Base-by-base conservation (phyloP, 257 asterid species). In the Solanum microdontum region DNA sequence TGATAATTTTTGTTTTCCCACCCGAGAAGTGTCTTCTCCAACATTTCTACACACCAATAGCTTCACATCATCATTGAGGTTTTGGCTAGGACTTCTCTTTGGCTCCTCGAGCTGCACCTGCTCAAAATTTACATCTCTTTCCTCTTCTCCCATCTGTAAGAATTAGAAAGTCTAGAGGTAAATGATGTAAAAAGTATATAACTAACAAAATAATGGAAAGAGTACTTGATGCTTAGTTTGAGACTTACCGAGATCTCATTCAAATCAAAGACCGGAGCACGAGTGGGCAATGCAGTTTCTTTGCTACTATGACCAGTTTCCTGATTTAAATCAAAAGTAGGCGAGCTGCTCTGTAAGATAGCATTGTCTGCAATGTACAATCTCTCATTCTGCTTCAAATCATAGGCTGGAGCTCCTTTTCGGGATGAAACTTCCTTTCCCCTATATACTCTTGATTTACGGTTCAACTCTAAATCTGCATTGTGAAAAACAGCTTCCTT, bases 191-290 rank as follows among this genome's bases (percentile, higher is more conserved):
- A 15, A 28, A 19, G 68, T 15, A 9, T 15, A 80, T 1, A 15
- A 28, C 37, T 26, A 64, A 82, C 7, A 30, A 82, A 82, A 28
- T 80, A 48, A 82, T 5, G 19, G 36, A 28, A 64, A 85, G 37
- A 14, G 62, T 26, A 39, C 11, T 48, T 26, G 68, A 48, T 19
- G 28, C 8, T 82, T 28, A 9, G 24, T 82, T 68, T 12, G 66
- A 45, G 39, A 36, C 45, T 73, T 89, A 95, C 99, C 90, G 96
- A 96, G 83, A 95, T 92, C 87, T 95, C 96, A 84, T 96, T 96
- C 64, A 96, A 89, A 92, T 96, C 99, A 23, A 96, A 96, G 85
- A 90, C 90, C 48, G 95, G 98, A 87, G 95, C 95, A 68, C 94
- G 92, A 80, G 87, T 90, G 39, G 90, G 93, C 86, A 91, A 55